phyloP scores from a whole-genome alignment of 148 eudicot genomes.

The Hydrangea macrophylla region DNA sequence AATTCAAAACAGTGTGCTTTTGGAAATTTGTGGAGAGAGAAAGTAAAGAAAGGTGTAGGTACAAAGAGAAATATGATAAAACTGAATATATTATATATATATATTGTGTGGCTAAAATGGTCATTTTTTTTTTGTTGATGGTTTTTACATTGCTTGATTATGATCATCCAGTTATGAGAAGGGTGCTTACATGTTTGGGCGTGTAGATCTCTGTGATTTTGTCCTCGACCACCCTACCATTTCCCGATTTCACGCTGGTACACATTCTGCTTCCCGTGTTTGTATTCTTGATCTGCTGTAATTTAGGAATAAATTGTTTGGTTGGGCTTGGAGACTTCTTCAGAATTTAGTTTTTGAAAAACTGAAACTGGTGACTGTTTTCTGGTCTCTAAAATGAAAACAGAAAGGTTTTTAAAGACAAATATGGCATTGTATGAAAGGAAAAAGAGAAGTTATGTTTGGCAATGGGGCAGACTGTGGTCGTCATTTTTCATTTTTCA shows the following conservation, averaged over 20 bases:
- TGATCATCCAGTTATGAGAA: constrained; percentile 58
- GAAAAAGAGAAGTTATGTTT: too few relatives aligned
- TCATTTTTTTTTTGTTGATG: not conserved
- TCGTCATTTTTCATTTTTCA: too few relatives aligned
- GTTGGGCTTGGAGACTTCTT: too few relatives aligned
- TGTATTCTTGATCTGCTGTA: not conserved
- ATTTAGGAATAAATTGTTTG: not conserved
- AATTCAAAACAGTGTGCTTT: not conserved
- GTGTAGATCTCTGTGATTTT: constrained; percentile 87
- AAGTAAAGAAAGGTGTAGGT: not conserved
- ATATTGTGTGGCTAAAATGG: not conserved
- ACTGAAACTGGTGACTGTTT: too few relatives aligned
- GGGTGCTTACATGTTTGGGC: constrained; percentile 98
- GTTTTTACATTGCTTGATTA: constrained; percentile 3
- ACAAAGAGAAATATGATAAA: too few relatives aligned
- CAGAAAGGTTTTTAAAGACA: too few relatives aligned
- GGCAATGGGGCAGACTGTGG: too few relatives aligned
- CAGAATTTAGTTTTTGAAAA: too few relatives aligned
- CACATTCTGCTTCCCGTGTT: not conserved
- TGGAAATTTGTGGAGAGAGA: not conserved
- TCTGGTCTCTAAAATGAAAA: too few relatives aligned
- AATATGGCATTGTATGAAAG: too few relatives aligned
- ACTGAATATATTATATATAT: too few relatives aligned
- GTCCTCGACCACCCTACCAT: constrained; percentile 92
- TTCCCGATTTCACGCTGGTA: constrained; percentile 97